These are phyloP conservation scores for Bacterosira constricta DNA, from an alignment of 108 stramenopile genomes.

Conservation along the genomic window DNA sequence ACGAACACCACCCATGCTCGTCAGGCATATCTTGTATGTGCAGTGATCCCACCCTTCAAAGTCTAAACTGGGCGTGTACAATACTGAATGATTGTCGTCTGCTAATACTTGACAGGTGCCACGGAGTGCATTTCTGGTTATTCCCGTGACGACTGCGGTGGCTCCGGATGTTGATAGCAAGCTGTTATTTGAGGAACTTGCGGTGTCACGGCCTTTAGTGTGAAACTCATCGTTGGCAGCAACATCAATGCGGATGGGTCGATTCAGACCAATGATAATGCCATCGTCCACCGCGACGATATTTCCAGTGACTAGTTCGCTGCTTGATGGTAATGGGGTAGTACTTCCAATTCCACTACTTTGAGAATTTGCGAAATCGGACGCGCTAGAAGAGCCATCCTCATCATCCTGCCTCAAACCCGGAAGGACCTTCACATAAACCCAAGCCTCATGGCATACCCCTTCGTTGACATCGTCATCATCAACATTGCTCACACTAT, in stretches of 20 bases:
- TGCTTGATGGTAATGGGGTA: too few species aligned
- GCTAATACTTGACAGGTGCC: conserved; percentile 14
- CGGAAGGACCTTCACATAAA: neutral
- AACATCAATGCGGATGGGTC: conserved; percentile 29
- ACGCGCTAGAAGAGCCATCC: conserved; percentile 5
- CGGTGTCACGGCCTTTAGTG: too few species aligned
- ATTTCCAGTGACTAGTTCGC: too few species aligned
- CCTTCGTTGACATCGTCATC: conserved; percentile 20
- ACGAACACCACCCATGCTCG: conserved; percentile 7
- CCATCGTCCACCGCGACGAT: conserved; percentile 27
- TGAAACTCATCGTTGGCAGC: conserved; percentile 35
- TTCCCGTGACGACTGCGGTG: neutral
- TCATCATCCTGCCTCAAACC: too few species aligned
- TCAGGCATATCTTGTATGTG: conserved; percentile 12
- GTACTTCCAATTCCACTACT: too few species aligned
- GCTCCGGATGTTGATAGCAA: too few species aligned
- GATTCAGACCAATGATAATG: conserved; percentile 17
- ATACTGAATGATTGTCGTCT: conserved; percentile 12
- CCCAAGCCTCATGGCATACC: neutral
- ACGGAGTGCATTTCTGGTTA: too few species aligned
- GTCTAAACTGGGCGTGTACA: conserved; percentile 11
- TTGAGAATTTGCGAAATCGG: too few species aligned
- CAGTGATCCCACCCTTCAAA: conserved; percentile 28
- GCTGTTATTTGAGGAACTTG: too few species aligned
- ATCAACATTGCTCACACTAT: conserved; percentile 19